These are phyloP conservation scores for Monosporozyma yasuniensis DNA, from an alignment of 805 yeast genomes.

Conservation along the genomic window DNA sequence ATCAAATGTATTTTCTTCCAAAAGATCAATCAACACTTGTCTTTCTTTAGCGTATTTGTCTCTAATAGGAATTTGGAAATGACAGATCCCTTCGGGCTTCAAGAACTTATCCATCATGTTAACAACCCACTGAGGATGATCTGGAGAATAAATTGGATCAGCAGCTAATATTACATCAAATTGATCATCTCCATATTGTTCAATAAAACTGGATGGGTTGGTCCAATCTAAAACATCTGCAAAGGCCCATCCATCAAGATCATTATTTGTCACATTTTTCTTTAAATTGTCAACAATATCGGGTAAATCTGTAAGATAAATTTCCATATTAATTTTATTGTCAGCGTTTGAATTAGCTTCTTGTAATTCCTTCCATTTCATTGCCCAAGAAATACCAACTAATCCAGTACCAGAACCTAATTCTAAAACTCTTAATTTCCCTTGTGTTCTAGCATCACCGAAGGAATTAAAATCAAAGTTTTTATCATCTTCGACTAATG, in stretches of 20 bases:
- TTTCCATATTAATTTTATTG: constrained; percentile 29
- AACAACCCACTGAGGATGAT: constrained; percentile 70
- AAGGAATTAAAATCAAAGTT: neutral
- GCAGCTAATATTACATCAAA: constrained; percentile 63
- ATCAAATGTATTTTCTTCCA: constrained; percentile 30
- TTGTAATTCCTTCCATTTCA: constrained; percentile 27
- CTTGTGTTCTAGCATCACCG: neutral
- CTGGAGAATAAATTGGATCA: constrained; percentile 80
- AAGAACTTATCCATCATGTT: constrained; percentile 48
- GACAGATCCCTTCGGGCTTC: constrained; percentile 35
- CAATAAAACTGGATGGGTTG: constrained; percentile 38
- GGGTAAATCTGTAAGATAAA: constrained; percentile 64
- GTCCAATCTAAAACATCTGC: constrained; percentile 73
- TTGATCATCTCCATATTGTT: constrained; percentile 23
- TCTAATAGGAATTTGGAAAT: constrained; percentile 73
- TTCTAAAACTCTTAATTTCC: constrained; percentile 42
- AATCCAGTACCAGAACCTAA: constrained; percentile 96
- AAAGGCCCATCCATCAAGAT: constrained; percentile 20
- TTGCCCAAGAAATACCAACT: constrained; percentile 61
- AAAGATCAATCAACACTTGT: constrained; percentile 45
- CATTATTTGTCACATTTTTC: constrained; percentile 51
- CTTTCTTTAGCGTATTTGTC: constrained; percentile 58
- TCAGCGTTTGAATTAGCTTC: constrained; percentile 24
- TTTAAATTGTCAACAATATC: constrained; percentile 64
- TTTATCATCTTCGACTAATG: constrained; percentile 33